phyloP scores from a whole-genome alignment of 768 basidiomycete species.

The Chalciporus sphaerocephalus region DNA sequence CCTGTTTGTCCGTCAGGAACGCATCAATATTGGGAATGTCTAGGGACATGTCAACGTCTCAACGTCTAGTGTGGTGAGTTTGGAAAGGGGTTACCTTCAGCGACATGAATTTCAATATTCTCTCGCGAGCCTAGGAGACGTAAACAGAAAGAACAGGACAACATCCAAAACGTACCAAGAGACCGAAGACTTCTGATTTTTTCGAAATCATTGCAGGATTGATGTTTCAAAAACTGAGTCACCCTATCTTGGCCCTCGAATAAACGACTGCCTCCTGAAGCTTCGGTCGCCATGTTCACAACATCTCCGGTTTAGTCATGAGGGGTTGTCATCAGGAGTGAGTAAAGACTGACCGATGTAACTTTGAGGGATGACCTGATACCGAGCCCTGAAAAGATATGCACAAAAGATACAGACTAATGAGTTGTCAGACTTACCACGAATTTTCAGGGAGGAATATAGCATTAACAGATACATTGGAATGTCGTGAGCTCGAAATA shows the following conservation, averaged over 20 bases:
- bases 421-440: background rate
- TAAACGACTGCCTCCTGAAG: conserved; percentile 56
- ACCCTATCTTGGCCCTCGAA: conserved; percentile 48
- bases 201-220: conserved; percentile 72
- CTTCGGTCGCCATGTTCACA: conserved; percentile 60
- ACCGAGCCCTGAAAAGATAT: background rate
- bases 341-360: conserved; percentile 31
- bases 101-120: conserved; percentile 53
- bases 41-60: conserved; percentile 24
- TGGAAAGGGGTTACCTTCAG: conserved; percentile 43
- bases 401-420: background rate
- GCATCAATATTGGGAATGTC: conserved; percentile 48
- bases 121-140: conserved; percentile 47
- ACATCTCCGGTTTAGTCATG: conserved; percentile 40
- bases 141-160: conserved; percentile 1
- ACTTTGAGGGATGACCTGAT: conserved; percentile 31
- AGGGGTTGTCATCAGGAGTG: background rate
- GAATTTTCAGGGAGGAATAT: background rate
- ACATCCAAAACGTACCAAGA: conserved; percentile 40
- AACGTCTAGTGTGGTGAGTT: background rate
- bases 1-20: conserved; percentile 47
- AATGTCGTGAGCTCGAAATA: background rate
- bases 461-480: background rate
- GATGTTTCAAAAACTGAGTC: conserved; percentile 62
- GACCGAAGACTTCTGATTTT: conserved; percentile 49